Conservation (phyloP, 129 eudicot species). For the Centaurea solstitialis region DNA sequence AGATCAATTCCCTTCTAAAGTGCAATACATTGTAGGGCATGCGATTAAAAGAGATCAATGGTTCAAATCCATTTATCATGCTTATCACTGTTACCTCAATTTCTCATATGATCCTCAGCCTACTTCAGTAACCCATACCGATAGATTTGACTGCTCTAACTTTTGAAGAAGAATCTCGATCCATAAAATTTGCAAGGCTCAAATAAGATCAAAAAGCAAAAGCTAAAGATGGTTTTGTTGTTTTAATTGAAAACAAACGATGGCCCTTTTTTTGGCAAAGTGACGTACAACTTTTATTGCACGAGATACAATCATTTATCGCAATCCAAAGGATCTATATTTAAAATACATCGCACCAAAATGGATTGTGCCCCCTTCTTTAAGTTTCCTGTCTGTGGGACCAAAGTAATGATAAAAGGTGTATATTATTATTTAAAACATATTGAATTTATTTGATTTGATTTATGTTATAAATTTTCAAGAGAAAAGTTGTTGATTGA, state of each 20-base stretch:
- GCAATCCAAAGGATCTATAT: neutral
- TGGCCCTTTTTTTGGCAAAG: constrained; percentile 5
- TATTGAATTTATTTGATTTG: neutral
- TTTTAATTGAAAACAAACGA: constrained; percentile 15
- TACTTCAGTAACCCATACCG: too few relatives aligned
- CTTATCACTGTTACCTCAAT: too few relatives aligned
- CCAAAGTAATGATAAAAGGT: neutral
- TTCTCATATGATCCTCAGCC: too few relatives aligned
- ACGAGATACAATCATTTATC: neutral
- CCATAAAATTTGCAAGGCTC: neutral
- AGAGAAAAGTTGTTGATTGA: neutral
- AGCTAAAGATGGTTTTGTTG: constrained; percentile 22
- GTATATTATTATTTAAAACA: neutral
- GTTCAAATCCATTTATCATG: too few relatives aligned
- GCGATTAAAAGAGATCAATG: too few relatives aligned
- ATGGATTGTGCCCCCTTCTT: neutral
- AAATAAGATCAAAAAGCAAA: constrained; percentile 23
- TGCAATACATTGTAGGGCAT: too few relatives aligned
- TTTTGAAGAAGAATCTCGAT: neutral
- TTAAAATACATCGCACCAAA: neutral
- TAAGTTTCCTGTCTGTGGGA: neutral
- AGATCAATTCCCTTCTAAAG: too few relatives aligned
- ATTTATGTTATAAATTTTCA: neutral
- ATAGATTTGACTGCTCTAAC: neutral
- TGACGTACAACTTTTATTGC: neutral